phyloP scores from a whole-genome alignment of 2,329 filamentous ascomycete genomes.

The Myriosclerotinia scirpicola region DNA sequence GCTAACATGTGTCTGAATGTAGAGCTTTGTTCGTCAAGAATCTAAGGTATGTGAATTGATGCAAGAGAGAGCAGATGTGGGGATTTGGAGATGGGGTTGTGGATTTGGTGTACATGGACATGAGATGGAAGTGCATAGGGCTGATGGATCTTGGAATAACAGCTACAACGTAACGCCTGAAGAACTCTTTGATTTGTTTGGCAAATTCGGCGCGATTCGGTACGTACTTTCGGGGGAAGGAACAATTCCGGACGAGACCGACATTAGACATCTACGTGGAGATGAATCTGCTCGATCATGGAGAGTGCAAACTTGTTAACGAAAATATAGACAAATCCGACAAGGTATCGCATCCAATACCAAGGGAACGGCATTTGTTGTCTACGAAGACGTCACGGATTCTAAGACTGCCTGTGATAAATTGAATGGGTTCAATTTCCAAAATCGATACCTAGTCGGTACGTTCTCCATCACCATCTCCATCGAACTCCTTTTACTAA shows the following conservation, averaged over 20 bases:
- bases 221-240: slow-evolving; percentile 50
- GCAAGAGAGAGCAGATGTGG: slow-evolving; percentile 3
- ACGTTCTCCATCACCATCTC: slow-evolving; percentile 45
- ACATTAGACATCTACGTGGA: not conserved
- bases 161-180: slow-evolving; percentile 99
- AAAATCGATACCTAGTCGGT: slow-evolving; percentile 98
- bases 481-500: slow-evolving; percentile 23
- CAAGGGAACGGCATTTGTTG: slow-evolving; percentile 97
- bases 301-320: slow-evolving; percentile 18
- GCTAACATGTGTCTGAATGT: slow-evolving; percentile 36
- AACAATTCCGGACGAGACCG: not conserved
- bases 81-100: slow-evolving; percentile 9
- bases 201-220: slow-evolving; percentile 95
- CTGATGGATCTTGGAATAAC: slow-evolving; percentile 34
- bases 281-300: slow-evolving; percentile 21
- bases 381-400: slow-evolving; percentile 99
- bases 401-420: slow-evolving; percentile 99
- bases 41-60: slow-evolving; percentile 68
- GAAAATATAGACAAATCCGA: slow-evolving; percentile 77
- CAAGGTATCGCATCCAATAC: slow-evolving; percentile 97
- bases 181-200: slow-evolving; percentile 98
- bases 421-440: slow-evolving; percentile 99
- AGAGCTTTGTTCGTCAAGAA: slow-evolving; percentile 99
- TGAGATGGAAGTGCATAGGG: slow-evolving; percentile 59
- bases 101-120: slow-evolving; percentile 28